Conservation (phyloP, 2,329 filamentous ascomycete species). For the Apiospora kogelbergensis region DNA sequence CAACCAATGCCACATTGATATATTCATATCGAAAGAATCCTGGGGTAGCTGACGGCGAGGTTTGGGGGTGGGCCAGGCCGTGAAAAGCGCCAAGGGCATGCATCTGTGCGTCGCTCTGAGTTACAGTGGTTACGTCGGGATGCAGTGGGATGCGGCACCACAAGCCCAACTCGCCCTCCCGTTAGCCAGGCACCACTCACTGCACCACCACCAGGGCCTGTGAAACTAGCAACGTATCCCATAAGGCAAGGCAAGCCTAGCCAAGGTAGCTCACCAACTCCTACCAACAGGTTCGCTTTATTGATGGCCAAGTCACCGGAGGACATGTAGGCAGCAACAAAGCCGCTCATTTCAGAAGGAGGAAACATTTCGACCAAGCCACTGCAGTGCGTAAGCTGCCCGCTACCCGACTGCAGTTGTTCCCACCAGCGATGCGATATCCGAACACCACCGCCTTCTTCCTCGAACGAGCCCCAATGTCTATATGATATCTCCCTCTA, state of each 20-base stretch:
- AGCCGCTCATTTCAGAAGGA: neutral
- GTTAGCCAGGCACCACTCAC: conserved; percentile 4
- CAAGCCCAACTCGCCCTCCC: neutral
- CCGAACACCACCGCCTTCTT: neutral
- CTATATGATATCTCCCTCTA: conserved; percentile 13
- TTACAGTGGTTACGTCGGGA: neutral
- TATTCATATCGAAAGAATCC: too few relatives aligned
- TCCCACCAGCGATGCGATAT: conserved; percentile 16
- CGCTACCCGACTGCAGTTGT: neutral
- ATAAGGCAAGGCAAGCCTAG: neutral
- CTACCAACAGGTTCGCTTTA: neutral
- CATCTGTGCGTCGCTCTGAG: too few relatives aligned
- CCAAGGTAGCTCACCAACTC: neutral
- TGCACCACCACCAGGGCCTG: conserved; percentile 4
- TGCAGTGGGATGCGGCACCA: neutral
- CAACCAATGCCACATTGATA: too few relatives aligned
- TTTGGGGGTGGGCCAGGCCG: too few relatives aligned
- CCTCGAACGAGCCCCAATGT: neutral
- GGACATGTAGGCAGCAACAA: neutral
- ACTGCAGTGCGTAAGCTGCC: neutral
- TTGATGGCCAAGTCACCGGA: neutral
- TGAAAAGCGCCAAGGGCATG: too few relatives aligned
- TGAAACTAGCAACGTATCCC: conserved; percentile 9
- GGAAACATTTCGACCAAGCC: neutral
- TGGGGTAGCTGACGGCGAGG: too few relatives aligned